Base-by-base conservation (phyloP, 2,329 filamentous ascomycete genomes). In the Fusarium gaditjirri region DNA sequence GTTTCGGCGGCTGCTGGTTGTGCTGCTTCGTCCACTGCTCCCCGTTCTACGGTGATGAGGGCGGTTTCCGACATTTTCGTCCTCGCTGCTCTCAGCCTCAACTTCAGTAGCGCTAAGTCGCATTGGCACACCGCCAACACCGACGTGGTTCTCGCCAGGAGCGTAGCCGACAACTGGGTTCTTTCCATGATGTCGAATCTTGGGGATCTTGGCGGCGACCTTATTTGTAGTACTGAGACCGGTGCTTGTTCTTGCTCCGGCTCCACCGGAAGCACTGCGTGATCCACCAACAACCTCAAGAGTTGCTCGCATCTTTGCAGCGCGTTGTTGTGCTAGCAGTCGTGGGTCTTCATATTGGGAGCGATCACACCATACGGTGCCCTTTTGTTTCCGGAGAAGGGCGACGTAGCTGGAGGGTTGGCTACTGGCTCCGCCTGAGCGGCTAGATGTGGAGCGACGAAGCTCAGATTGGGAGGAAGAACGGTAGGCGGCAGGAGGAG, bases 321-420 rank as follows among this genome's bases (percentile, higher is more conserved):
- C 92, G 64, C 93, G 90, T 81, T 97, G 94, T 77, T 95, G 92
- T 33, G 94, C 94, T 8, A 92, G 84, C 63, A 96, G 84, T 55
- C 94, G 89, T 2, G 95, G 94, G 80, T 99, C 96, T 82, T 98
- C 94, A 70, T 93, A 91, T 81, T 99, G 96, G 14, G 95, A 89
- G 59, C 95, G 92, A 80, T 98, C 96, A 84, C 95, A 98, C 96
- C 96, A 99, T 8, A 99, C 96, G 0, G 96, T 99, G 36, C 94
- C 96, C 81, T 98, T 98, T 83, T 99, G 96, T 81, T 95, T 95
- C 70, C 96, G 91, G 84, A 99, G 92, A n/a, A 98, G 87, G 39
- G 96, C 95, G 56, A 99, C 96, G 82, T 99, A 99, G 72, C 94
- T 91, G n/a, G 87, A 87, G 4, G 92, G 84, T 69, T 89, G 88